A percentile compares a stretch with the other conserved stretches of the same genome.
phyloP scores from a whole-genome alignment of 306 rosid species.

The Inga oerstediana region DNA sequence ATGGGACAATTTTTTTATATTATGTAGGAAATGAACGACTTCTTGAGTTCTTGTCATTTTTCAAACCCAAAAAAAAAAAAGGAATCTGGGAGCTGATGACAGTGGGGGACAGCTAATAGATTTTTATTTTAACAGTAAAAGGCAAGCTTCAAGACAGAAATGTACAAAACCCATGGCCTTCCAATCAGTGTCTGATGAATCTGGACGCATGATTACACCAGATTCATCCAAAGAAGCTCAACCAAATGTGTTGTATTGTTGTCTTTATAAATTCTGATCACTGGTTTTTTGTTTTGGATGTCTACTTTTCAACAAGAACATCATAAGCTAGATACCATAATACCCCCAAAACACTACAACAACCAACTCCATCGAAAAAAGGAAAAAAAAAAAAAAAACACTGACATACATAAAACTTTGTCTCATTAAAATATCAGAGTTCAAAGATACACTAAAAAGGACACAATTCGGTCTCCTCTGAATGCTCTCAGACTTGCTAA shows the following conservation, averaged over 20 bases:
- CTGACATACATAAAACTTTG: background rate
- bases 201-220: background rate
- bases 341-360: background rate
- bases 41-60: background rate
- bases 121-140: background rate
- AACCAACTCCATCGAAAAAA: background rate
- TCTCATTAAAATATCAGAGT: background rate
- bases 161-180: background rate
- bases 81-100: background rate
- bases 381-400: background rate
- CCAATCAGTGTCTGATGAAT: background rate
- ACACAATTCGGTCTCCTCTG: background rate
- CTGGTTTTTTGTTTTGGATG: background rate
- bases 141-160: background rate
- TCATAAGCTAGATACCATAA: background rate
- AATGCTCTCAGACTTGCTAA: background rate
- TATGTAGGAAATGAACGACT: background rate
- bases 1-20: too few relatives aligned
- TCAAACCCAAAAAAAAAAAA: background rate
- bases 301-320: background rate
- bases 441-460: background rate
- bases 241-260: background rate
- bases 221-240: background rate
- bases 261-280: background rate
- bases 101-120: background rate